Evolutionary conservation across 2,329 filamentous ascomycete genomes (phyloP).

Genomic region (Cephalotrichum gorgonifer): DNA sequence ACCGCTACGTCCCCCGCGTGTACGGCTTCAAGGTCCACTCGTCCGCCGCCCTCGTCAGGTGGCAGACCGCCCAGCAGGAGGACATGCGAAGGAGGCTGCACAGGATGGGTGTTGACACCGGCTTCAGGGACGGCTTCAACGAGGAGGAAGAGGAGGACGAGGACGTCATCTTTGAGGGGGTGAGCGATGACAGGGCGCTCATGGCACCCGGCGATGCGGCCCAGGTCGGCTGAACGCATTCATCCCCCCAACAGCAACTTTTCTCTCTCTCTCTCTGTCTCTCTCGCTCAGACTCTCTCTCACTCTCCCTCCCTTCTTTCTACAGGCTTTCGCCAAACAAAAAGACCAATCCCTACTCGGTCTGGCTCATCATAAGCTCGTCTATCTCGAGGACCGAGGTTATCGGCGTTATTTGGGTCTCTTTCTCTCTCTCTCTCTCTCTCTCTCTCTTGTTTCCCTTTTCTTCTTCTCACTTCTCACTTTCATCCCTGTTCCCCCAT

Average conservation of each 20-base stretch:
- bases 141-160: constrained; percentile 55
- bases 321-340: no score
- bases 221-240: no score
- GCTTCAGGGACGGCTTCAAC: constrained; percentile 62
- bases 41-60: constrained; percentile 74
- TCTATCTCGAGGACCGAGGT: no score
- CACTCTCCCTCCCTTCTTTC: no score
- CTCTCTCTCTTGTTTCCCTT: no score
- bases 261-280: neutral
- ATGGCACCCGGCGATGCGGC: neutral
- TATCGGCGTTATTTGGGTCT: no score
- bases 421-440: no score
- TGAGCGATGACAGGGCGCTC: neutral
- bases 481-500: no score
- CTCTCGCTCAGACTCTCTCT: no score
- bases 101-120: constrained; percentile 63
- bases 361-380: no score
- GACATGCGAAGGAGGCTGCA: constrained; percentile 71
- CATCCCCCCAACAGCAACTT: neutral
- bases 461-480: no score
- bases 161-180: constrained; percentile 14
- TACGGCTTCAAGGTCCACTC: constrained; percentile 97
- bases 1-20: constrained; percentile 79
- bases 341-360: no score
- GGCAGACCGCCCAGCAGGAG: constrained; percentile 75